These are phyloP conservation scores for Trichosporon faecale DNA, from an alignment of 1,284 basidiomycete species.

Conservation along the genomic window DNA sequence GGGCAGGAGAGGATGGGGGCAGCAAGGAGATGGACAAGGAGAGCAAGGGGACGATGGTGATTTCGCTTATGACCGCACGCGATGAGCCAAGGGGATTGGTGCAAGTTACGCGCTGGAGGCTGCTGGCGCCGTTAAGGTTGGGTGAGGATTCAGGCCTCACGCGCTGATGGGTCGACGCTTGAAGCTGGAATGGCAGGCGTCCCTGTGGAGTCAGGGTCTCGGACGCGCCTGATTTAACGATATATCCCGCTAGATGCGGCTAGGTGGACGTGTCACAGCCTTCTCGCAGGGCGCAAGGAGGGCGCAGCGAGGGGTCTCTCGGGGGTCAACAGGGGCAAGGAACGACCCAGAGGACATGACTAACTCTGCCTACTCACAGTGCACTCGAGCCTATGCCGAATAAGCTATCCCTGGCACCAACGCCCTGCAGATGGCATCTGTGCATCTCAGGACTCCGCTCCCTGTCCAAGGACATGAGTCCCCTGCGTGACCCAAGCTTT, in stretches of 20 bases:
- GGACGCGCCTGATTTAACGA: conserved; percentile 4
- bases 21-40: background rate
- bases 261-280: background rate
- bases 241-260: background rate
- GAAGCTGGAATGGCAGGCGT: background rate
- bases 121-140: background rate
- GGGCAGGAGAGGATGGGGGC: background rate
- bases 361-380: conserved; percentile 1
- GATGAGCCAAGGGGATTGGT: background rate
- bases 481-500: background rate
- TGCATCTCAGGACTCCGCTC: background rate
- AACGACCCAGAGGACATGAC: conserved; percentile 4
- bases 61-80: background rate
- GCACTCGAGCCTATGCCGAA: background rate
- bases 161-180: background rate
- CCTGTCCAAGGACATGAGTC: background rate
- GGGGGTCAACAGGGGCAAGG: background rate
- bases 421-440: background rate
- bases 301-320: background rate
- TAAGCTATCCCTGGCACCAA: background rate
- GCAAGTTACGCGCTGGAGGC: background rate
- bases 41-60: background rate
- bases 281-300: background rate
- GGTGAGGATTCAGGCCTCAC: background rate
- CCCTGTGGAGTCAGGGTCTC: background rate